phyloP scores from a whole-genome alignment of 1,139 yeast species.

The Trichomonascaceae sp. region DNA sequence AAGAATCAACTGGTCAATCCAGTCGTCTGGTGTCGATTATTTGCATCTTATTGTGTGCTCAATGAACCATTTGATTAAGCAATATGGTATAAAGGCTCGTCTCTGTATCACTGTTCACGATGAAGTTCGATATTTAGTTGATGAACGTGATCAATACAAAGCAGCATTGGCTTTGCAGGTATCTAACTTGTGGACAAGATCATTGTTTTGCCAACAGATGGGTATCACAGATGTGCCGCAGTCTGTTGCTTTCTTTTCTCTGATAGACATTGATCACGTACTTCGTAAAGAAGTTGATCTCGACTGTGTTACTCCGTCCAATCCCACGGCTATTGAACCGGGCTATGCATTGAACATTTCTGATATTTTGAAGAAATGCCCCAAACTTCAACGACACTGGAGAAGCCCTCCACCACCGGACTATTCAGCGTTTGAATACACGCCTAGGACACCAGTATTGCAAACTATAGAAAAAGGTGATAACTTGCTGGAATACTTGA shows the following conservation, averaged over 20 bases:
- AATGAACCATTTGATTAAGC: slow-evolving; percentile 73
- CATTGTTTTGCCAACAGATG: slow-evolving; percentile 88
- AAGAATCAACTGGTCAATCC: slow-evolving; percentile 95
- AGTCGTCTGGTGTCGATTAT: slow-evolving; percentile 96
- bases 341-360: slow-evolving; percentile 72
- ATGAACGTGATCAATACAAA: slow-evolving; percentile 63
- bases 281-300: slow-evolving; percentile 83
- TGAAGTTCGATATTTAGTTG: slow-evolving; percentile 77
- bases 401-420: slow-evolving; percentile 3
- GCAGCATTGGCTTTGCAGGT: slow-evolving; percentile 82
- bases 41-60: slow-evolving; percentile 77
- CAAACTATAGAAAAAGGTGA: slow-evolving; percentile 12
- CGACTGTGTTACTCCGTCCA: slow-evolving; percentile 89
- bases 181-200: slow-evolving; percentile 92
- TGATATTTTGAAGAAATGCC: slow-evolving; percentile 36
- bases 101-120: slow-evolving; percentile 89
- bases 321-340: slow-evolving; percentile 60
- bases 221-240: slow-evolving; percentile 90
- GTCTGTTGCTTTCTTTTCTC: slow-evolving; percentile 91
- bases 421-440: slow-evolving; percentile 12
- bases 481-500: slow-evolving; percentile 17
- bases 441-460: slow-evolving; percentile 22
- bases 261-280: slow-evolving; percentile 84
- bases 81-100: slow-evolving; percentile 69
- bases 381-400: slow-evolving; percentile 9